phyloP scores from a whole-genome alignment of 2,329 filamentous ascomycete genomes.

The Amauroascus verrucosus region DNA sequence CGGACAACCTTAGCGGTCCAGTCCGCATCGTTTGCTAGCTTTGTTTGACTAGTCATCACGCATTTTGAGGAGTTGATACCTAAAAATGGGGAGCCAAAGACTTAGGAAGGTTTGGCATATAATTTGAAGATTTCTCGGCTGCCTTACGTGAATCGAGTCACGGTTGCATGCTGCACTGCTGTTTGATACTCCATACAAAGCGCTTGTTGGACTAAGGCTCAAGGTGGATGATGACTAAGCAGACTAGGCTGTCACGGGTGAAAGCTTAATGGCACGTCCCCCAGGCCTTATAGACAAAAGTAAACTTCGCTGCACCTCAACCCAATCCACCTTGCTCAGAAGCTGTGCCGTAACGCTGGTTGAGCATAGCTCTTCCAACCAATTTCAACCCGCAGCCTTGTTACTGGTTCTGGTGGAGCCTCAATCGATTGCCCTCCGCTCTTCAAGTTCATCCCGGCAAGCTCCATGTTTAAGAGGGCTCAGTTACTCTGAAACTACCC shows the following conservation, averaged over 20 bases:
- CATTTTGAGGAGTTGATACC: too few species aligned
- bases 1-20: constrained; percentile 12
- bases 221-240: constrained; percentile 6
- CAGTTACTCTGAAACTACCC: not conserved
- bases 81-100: too few species aligned
- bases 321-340: not conserved
- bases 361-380: constrained; percentile 4
- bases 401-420: not conserved
- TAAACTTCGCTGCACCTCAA: not conserved
- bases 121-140: too few species aligned
- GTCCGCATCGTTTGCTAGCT: too few species aligned
- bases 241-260: constrained; percentile 3
- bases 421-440: too few species aligned
- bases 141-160: too few species aligned
- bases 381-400: not conserved
- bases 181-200: too few species aligned
- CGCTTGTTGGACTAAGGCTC: too few species aligned
- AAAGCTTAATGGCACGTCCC: constrained; percentile 5
- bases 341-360: constrained; percentile 2
- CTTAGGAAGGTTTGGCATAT: too few species aligned
- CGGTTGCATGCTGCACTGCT: too few species aligned
- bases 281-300: constrained; percentile 1
- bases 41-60: too few species aligned
- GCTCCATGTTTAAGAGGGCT: not conserved
- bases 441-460: not conserved